Percentiles rank a stretch among this genome's conserved stretches.
Conservation (phyloP, 805 yeast species). For the Kodamaea nitidulidarum region DNA sequence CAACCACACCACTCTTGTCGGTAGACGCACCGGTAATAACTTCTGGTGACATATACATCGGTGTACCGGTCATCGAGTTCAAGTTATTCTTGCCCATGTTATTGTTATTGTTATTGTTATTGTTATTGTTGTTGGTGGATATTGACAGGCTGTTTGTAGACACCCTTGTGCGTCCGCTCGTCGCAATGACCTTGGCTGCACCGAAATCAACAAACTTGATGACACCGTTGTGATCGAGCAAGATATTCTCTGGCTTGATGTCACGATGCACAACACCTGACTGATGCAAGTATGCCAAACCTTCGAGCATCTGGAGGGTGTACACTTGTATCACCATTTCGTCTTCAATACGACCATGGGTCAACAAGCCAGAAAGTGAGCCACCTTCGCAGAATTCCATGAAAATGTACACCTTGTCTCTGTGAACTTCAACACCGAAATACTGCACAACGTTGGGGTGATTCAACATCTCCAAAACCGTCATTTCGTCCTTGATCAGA, state of each 20-base stretch:
- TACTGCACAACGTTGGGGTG: slow-evolving; percentile 97
- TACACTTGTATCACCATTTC: slow-evolving; percentile 89
- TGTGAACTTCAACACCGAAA: slow-evolving; percentile 94
- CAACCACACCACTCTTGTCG: slow-evolving; percentile 63
- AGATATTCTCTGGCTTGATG: slow-evolving; percentile 90
- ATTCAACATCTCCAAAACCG: slow-evolving; percentile 87
- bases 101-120: neutral
- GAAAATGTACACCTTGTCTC: slow-evolving; percentile 90
- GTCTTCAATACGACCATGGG: slow-evolving; percentile 93
- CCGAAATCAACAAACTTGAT: slow-evolving; percentile 97
- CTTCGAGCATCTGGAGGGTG: slow-evolving; percentile 89
- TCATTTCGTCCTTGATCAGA: slow-evolving; percentile 92
- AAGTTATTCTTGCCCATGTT: slow-evolving; percentile 19
- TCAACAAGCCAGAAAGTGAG: slow-evolving; percentile 76
- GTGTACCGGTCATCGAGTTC: slow-evolving; percentile 80
- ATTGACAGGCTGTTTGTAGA: slow-evolving; percentile 1
- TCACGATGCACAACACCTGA: slow-evolving; percentile 96
- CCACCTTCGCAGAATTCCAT: slow-evolving; percentile 99
- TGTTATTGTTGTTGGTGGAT: too few species aligned
- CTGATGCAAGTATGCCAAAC: slow-evolving; percentile 89
- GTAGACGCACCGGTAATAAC: slow-evolving; percentile 73
- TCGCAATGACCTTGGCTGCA: slow-evolving; percentile 86
- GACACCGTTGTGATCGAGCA: slow-evolving; percentile 87
- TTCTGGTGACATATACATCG: slow-evolving; percentile 99
- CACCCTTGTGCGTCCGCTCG: slow-evolving; percentile 45